Percentiles rank a stretch among this genome's conserved stretches.
phyloP scores from a whole-genome alignment of 208 protist genomes.

The Leishmania arabica region DNA sequence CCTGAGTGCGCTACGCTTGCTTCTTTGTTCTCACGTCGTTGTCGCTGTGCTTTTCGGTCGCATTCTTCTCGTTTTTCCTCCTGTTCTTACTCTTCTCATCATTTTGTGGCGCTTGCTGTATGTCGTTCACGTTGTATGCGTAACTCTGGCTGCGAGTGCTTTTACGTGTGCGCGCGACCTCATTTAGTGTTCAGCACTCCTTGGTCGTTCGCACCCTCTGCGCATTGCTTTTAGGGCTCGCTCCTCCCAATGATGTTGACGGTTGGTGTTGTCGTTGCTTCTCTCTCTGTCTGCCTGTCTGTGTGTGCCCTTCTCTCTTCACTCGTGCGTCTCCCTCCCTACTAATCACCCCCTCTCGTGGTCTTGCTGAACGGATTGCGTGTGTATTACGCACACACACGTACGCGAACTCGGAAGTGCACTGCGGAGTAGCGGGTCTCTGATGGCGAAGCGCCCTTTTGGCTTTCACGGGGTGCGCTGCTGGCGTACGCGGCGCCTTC shows the following conservation, averaged over 20 bases:
- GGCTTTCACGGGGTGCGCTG: neutral
- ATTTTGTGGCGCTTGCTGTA: neutral
- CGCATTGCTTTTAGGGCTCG: neutral
- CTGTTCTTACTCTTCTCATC: neutral
- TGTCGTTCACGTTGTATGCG: neutral
- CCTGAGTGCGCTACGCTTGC: neutral
- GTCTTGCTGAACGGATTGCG: neutral
- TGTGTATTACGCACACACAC: neutral
- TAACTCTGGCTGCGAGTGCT: too few relatives aligned
- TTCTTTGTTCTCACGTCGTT: neutral
- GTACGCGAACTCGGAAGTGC: neutral
- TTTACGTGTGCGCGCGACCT: neutral
- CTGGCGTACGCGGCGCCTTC: constrained; percentile 1
- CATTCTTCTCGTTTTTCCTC: neutral
- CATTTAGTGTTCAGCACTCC: neutral
- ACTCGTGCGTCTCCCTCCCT: neutral
- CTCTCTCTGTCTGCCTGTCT: neutral
- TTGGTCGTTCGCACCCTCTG: neutral
- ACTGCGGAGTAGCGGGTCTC: neutral
- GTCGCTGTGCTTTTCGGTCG: neutral
- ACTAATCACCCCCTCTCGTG: neutral
- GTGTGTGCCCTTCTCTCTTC: neutral
- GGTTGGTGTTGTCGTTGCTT: neutral
- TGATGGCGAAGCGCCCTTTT: neutral
- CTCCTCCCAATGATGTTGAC: neutral